A percentile compares a stretch with the other conserved stretches of the same genome.
Conservation (phyloP, 106 monocot species). For the Agapanthus africanus region DNA sequence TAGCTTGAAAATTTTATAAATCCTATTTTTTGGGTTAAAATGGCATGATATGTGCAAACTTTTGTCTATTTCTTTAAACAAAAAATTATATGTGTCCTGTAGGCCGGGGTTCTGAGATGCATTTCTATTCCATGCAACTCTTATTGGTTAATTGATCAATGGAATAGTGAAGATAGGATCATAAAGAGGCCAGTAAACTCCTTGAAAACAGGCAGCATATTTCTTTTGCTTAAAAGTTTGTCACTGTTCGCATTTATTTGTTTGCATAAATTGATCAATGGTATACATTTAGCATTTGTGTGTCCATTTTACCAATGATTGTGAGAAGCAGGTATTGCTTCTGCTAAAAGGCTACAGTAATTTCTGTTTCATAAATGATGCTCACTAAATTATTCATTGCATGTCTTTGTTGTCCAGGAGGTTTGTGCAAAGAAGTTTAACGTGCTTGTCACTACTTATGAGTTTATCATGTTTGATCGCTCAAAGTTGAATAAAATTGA, state of each 20-base stretch:
- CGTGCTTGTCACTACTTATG: slow-evolving; percentile 94
- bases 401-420: slow-evolving; percentile 37
- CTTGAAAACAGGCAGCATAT: neutral
- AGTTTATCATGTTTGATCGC: slow-evolving; percentile 96
- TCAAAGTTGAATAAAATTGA: slow-evolving; percentile 90
- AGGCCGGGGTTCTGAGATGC: neutral
- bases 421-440: slow-evolving; percentile 91
- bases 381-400: slow-evolving; percentile 3
- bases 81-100: too few relatives aligned
- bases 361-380: neutral
- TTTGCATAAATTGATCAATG: neutral
- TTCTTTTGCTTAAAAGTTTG: neutral
- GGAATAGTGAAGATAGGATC: neutral
- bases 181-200: neutral
- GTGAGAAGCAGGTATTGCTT: neutral
- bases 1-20: neutral
- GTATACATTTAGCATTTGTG: neutral
- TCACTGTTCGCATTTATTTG: neutral
- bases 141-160: neutral
- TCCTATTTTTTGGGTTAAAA: neutral
- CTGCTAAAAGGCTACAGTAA: neutral
- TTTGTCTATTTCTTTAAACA: neutral
- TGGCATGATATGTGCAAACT: neutral
- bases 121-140: neutral
- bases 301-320: neutral